Percentiles rank a stretch among this genome's conserved stretches.
phyloP scores from a whole-genome alignment of 306 rosid genomes.

The Glycine soja region DNA sequence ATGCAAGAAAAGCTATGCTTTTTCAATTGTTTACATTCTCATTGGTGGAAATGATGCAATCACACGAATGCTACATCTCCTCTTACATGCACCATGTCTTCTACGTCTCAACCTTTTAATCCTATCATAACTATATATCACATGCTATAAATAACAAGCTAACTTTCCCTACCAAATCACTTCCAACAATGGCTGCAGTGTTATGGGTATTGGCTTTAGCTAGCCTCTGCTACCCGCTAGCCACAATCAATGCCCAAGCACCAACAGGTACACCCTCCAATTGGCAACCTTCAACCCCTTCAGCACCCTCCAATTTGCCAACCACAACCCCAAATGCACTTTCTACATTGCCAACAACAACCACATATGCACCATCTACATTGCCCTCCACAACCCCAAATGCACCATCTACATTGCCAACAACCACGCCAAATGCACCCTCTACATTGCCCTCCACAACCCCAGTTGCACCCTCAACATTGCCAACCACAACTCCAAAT shows the following conservation, averaged over 20 bases:
- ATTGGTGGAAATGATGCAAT: constrained; percentile 48
- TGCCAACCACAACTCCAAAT: background rate
- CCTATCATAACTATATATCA: constrained; percentile 15
- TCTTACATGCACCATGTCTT: constrained; percentile 40
- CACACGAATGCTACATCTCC: constrained; percentile 52
- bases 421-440: constrained; percentile 3
- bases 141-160: constrained; percentile 46
- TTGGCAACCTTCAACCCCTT: background rate
- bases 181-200: constrained; percentile 47
- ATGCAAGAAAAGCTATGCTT: background rate
- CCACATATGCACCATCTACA: background rate
- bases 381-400: background rate
- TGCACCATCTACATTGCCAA: background rate
- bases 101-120: constrained; percentile 47
- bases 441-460: constrained; percentile 12
- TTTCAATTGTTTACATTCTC: constrained; percentile 1
- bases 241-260: constrained; percentile 47
- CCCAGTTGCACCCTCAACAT: background rate
- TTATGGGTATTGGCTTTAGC: constrained; percentile 49
- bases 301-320: background rate
- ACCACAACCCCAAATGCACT: background rate
- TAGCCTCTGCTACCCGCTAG: constrained; percentile 40
- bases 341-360: background rate
- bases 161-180: constrained; percentile 19
- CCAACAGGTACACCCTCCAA: constrained; percentile 10